Percentiles rank a stretch among this genome's conserved stretches.
Conservation (phyloP, 352 stramenopile genomes). For the Thalassiosira pacifica region DNA sequence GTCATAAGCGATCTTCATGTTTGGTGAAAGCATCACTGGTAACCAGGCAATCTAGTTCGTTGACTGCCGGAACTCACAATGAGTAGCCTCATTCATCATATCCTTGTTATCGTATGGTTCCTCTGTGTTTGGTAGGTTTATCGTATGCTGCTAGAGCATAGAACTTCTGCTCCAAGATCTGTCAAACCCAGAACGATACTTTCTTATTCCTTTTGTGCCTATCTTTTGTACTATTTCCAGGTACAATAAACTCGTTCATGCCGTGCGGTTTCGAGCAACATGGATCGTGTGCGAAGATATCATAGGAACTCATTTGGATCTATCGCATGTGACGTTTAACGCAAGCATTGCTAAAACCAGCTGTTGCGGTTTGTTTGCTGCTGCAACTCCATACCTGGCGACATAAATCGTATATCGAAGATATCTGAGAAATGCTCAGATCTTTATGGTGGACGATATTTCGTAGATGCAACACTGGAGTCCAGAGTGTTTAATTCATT, state of each 20-base stretch:
- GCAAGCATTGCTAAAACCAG: too few species aligned
- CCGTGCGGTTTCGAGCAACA: too few species aligned
- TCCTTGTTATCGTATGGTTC: not conserved
- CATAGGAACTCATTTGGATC: too few species aligned
- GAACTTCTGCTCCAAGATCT: not conserved
- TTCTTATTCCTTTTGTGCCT: not conserved
- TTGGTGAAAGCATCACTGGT: not conserved
- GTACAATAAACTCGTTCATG: too few species aligned
- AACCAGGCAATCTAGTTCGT: not conserved
- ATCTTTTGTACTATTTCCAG: too few species aligned
- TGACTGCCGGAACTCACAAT: not conserved
- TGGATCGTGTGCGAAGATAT: too few species aligned
- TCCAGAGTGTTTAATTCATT: not conserved
- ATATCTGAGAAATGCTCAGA: not conserved
- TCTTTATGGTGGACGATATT: too few species aligned
- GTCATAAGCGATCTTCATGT: not conserved
- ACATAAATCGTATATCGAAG: not conserved
- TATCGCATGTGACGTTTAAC: too few species aligned
- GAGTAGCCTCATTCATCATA: not conserved
- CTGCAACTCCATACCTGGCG: not conserved
- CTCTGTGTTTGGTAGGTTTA: not conserved
- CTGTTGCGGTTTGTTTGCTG: not conserved
- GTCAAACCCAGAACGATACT: not conserved
- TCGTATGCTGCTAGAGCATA: not conserved
- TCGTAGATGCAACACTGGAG: too few species aligned